Evolutionary conservation across 805 yeast species (phyloP).

Genomic region (Diddensiella caesifluorescens): DNA sequence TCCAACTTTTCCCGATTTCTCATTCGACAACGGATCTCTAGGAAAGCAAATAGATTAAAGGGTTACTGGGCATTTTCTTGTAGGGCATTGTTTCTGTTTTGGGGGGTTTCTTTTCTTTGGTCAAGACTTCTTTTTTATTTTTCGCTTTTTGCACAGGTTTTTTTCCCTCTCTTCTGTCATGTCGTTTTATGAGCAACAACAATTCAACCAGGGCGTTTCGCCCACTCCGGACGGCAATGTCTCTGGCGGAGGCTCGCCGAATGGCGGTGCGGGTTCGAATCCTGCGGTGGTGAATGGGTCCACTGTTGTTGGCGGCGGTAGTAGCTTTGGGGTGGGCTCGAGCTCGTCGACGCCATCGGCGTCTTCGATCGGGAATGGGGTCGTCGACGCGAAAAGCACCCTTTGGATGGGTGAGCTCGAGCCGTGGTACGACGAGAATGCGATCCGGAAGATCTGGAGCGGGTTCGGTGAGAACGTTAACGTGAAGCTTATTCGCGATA

Average conservation of each 20-base stretch:
- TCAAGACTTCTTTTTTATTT: neutral
- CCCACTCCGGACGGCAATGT: neutral
- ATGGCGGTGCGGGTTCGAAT: neutral
- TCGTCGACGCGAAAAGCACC: slow-evolving; percentile 29
- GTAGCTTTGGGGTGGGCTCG: no score
- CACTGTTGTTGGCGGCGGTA: neutral
- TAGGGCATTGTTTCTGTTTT: neutral
- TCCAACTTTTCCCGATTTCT: no score
- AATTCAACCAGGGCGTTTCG: no score
- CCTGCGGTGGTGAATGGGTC: neutral
- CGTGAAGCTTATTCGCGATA: slow-evolving; percentile 70
- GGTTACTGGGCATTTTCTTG: no score
- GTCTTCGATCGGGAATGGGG: neutral
- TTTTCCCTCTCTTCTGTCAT: slow-evolving; percentile 1
- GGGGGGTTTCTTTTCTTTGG: neutral
- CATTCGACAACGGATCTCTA: no score
- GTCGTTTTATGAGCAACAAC: slow-evolving; percentile 4
- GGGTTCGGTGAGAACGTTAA: slow-evolving; percentile 57
- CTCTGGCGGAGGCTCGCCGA: neutral
- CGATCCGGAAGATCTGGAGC: slow-evolving; percentile 65
- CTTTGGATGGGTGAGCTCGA: slow-evolving; percentile 82
- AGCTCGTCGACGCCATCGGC: no score
- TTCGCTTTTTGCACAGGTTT: neutral
- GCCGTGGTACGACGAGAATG: slow-evolving; percentile 72
- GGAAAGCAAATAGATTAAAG: no score